A percentile compares a stretch with the other conserved stretches of the same genome.
Evolutionary conservation across 306 rosid species (phyloP).

Genomic region (Sechiopsis laciniata): DNA sequence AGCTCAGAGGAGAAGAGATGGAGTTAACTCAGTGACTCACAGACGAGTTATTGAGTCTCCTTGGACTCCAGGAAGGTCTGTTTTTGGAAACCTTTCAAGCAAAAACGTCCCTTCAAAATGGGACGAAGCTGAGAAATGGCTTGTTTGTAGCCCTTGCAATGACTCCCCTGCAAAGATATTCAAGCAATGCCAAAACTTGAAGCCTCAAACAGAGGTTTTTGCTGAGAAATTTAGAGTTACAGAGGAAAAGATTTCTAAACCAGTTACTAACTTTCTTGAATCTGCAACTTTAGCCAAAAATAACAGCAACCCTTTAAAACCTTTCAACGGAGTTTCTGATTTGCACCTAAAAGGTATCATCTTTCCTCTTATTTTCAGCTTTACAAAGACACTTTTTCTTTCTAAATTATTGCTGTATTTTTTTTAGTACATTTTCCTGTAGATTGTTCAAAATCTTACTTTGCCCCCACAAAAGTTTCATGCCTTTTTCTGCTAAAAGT

Average conservation of each 20-base stretch:
- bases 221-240: constrained; percentile 60
- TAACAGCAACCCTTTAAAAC: constrained; percentile 33
- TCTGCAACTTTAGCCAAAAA: constrained; percentile 45
- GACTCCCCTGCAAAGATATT: constrained; percentile 51
- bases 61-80: constrained; percentile 83
- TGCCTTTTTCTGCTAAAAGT: background rate
- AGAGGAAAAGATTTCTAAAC: constrained; percentile 55
- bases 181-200: constrained; percentile 40
- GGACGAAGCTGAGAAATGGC: constrained; percentile 99
- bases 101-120: constrained; percentile 86
- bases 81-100: constrained; percentile 62
- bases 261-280: constrained; percentile 39
- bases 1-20: constrained; percentile 45
- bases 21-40: constrained; percentile 38
- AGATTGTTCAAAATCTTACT: background rate
- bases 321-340: constrained; percentile 52
- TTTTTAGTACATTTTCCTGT: background rate
- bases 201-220: constrained; percentile 49
- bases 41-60: constrained; percentile 60
- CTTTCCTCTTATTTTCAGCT: background rate
- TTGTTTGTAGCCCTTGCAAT: constrained; percentile 67
- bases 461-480: background rate
- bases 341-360: constrained; percentile 64
- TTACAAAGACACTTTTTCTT: constrained; percentile 8
- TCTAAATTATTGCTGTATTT: constrained; percentile 5